Conservation (phyloP, 225 moss, liverwort and hornwort species). For the Anthoceros angustus region DNA sequence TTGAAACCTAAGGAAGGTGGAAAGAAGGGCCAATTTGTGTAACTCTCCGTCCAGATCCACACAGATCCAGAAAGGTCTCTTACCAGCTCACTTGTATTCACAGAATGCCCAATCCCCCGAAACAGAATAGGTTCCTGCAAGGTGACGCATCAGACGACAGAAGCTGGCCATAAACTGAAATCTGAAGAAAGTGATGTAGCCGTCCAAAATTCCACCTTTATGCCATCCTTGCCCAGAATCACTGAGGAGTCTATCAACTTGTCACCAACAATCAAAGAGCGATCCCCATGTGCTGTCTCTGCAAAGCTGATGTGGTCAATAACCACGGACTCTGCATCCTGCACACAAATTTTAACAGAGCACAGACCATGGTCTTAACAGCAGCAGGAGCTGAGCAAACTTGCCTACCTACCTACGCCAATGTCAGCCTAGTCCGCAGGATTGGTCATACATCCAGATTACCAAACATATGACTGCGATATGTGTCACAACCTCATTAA, state of each 20-base stretch:
- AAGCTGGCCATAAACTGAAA: too few species aligned
- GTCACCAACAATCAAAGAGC: slow-evolving; percentile 70
- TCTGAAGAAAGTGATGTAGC: too few species aligned
- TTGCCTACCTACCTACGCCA: background rate
- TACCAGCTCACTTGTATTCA: slow-evolving; percentile 72
- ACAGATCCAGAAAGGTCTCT: background rate
- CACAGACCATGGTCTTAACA: background rate
- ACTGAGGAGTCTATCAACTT: slow-evolving; percentile 46
- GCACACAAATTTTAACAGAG: slow-evolving; percentile 5
- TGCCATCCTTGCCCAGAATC: slow-evolving; percentile 45
- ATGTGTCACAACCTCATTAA: slow-evolving; percentile 47
- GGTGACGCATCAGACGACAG: background rate
- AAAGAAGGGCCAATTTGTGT: too few species aligned
- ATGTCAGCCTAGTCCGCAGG: background rate
- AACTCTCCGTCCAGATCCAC: background rate
- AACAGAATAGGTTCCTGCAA: slow-evolving; percentile 64
- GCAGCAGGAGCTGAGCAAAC: background rate
- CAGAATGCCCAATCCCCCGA: slow-evolving; percentile 82
- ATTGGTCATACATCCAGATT: background rate
- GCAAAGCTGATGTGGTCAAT: slow-evolving; percentile 80
- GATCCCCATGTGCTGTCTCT: slow-evolving; percentile 48
- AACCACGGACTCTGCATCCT: slow-evolving; percentile 66
- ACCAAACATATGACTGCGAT: background rate
- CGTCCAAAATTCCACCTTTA: slow-evolving; percentile 23
- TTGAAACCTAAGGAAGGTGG: background rate